Conservation (phyloP, 2,329 filamentous ascomycete species). For the Fusarium mangiferae region DNA sequence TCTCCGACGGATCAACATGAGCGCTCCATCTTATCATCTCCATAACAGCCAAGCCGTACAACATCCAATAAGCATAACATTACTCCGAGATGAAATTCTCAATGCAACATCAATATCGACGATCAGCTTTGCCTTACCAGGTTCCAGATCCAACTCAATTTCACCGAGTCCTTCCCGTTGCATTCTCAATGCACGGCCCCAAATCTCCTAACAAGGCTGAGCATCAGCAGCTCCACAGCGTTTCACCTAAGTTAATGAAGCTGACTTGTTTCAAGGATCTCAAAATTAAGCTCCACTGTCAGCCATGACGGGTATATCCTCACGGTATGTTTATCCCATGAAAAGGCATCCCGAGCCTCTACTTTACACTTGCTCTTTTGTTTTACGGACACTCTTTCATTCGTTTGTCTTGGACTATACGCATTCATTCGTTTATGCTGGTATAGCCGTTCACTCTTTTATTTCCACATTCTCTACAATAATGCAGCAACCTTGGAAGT, state of each 20-base stretch:
- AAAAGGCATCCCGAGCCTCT: background rate
- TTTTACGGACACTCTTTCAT: background rate
- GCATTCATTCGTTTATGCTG: background rate
- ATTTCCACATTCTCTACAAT: background rate
- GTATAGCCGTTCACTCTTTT: background rate
- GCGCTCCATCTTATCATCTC: background rate
- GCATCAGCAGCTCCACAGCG: background rate
- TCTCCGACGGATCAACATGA: background rate
- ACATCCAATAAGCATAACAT: background rate
- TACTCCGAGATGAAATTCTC: background rate
- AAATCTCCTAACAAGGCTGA: background rate
- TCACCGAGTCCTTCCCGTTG: background rate
- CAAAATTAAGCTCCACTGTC: background rate
- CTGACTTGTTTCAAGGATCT: background rate
- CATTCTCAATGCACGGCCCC: background rate
- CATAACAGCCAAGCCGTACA: background rate
- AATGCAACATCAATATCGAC: background rate
- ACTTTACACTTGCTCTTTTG: background rate
- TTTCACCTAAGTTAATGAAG: constrained; percentile 6
- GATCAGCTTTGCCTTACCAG: background rate
- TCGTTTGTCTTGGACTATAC: background rate
- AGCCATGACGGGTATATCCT: background rate
- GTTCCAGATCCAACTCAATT: background rate
- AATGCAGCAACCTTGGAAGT: constrained; percentile 10
- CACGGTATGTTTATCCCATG: background rate